Conservation (phyloP, 208 protist genomes). For the Crithidia thermophila region DNA sequence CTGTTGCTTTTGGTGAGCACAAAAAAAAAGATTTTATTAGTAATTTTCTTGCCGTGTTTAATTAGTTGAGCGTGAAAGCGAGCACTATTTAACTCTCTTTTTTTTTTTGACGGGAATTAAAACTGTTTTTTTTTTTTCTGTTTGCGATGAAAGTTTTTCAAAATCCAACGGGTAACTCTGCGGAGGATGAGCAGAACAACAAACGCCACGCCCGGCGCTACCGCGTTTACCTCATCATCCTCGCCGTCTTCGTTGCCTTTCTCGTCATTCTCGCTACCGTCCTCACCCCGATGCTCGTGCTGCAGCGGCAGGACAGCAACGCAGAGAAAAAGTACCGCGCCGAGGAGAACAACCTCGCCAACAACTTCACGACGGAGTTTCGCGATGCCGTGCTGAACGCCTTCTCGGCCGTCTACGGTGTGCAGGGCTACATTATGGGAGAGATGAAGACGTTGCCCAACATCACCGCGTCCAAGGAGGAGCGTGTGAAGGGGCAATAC, state of each 20-base stretch:
- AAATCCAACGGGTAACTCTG: slow-evolving; percentile 14
- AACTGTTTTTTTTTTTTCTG: not conserved
- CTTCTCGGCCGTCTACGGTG: slow-evolving; percentile 37
- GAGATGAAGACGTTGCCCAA: slow-evolving; percentile 42
- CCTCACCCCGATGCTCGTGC: slow-evolving; percentile 37
- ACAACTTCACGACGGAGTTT: slow-evolving; percentile 34
- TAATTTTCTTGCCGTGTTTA: not conserved
- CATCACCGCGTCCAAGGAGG: slow-evolving; percentile 28
- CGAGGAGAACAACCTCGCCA: slow-evolving; percentile 11
- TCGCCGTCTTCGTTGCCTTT: slow-evolving; percentile 28
- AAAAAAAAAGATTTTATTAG: too few relatives aligned
- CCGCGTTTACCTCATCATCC: slow-evolving; percentile 32
- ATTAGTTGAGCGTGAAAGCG: not conserved
- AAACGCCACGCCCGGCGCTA: slow-evolving; percentile 28
- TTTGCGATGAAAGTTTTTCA: slow-evolving; percentile 24
- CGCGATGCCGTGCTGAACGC: slow-evolving; percentile 45
- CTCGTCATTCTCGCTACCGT: slow-evolving; percentile 41
- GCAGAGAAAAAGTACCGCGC: slow-evolving; percentile 2
- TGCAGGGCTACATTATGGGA: slow-evolving; percentile 62
- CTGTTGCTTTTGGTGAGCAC: too few relatives aligned
- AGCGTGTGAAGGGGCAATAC: slow-evolving; percentile 31
- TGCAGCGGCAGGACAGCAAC: slow-evolving; percentile 26
- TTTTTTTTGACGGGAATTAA: not conserved
- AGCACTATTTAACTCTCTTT: not conserved
- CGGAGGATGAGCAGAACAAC: slow-evolving; percentile 31